phyloP scores from a whole-genome alignment of 352 stramenopile genomes.

The Globisporangium yorkense region DNA sequence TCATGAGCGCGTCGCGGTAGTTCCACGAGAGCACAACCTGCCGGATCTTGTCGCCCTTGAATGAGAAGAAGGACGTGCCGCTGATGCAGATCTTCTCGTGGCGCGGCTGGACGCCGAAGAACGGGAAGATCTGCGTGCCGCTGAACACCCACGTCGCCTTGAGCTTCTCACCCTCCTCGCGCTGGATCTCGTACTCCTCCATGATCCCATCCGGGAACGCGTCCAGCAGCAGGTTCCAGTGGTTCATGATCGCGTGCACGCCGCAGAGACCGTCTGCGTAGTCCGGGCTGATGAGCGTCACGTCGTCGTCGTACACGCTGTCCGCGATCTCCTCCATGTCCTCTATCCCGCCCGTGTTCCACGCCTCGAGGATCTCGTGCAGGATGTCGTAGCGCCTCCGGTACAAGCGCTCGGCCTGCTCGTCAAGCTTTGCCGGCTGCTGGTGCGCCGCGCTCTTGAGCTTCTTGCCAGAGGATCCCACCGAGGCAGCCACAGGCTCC shows the following conservation, averaged over 20 bases:
- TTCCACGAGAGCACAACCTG: slow-evolving; percentile 73
- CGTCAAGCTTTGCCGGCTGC: slow-evolving; percentile 19
- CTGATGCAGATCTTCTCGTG: slow-evolving; percentile 78
- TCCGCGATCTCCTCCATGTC: slow-evolving; percentile 78
- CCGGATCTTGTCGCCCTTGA: slow-evolving; percentile 70
- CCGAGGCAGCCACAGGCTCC: not conserved
- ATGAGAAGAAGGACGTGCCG: slow-evolving; percentile 70
- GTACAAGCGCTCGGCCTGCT: slow-evolving; percentile 49
- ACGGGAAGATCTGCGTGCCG: slow-evolving; percentile 70
- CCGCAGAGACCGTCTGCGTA: slow-evolving; percentile 56
- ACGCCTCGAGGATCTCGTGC: slow-evolving; percentile 69
- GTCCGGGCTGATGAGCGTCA: slow-evolving; percentile 63
- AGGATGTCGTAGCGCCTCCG: slow-evolving; percentile 65
- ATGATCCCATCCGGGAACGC: slow-evolving; percentile 78
- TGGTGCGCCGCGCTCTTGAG: slow-evolving; percentile 17
- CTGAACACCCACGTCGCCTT: slow-evolving; percentile 73
- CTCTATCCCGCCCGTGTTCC: slow-evolving; percentile 78
- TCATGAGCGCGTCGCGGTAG: slow-evolving; percentile 62
- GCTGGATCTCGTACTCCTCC: slow-evolving; percentile 75
- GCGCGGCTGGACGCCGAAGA: slow-evolving; percentile 62
- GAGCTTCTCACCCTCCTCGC: slow-evolving; percentile 64
- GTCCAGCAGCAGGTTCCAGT: slow-evolving; percentile 66
- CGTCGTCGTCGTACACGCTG: slow-evolving; percentile 66
- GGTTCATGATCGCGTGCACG: slow-evolving; percentile 61
- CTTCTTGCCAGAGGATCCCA: slow-evolving; percentile 24